Evolutionary conservation across 768 basidiomycete genomes (phyloP).

Genomic region (Lactarius sanguifluus): DNA sequence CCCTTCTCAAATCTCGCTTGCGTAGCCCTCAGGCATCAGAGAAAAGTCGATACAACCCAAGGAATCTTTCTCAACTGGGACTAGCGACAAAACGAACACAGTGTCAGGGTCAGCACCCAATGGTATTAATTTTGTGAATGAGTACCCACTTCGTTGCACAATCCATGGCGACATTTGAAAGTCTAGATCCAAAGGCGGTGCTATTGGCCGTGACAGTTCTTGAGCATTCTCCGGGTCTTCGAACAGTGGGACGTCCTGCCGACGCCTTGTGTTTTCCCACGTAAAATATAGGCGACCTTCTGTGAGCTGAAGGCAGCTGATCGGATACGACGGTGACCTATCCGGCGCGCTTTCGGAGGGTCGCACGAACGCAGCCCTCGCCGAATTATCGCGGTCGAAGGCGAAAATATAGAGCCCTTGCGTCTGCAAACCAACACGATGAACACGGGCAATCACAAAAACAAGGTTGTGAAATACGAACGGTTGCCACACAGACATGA

Average conservation of each 20-base stretch:
- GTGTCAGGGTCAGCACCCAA: background rate
- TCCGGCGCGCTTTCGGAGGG: background rate
- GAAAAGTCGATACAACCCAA: conserved; percentile 27
- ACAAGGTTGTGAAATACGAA: background rate
- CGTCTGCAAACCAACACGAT: background rate
- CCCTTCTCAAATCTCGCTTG: background rate
- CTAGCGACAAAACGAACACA: background rate
- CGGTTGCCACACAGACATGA: conserved; percentile 18
- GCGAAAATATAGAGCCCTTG: conserved; percentile 12
- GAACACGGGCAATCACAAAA: background rate
- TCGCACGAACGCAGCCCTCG: background rate
- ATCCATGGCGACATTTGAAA: background rate
- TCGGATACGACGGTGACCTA: background rate
- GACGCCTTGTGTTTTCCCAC: conserved; percentile 20
- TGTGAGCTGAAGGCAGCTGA: background rate
- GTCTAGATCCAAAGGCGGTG: background rate
- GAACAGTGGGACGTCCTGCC: conserved; percentile 6
- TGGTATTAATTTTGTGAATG: background rate
- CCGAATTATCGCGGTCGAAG: background rate
- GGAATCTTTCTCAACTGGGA: background rate
- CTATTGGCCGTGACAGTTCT: background rate
- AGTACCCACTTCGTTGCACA: background rate
- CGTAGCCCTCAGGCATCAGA: conserved; percentile 16
- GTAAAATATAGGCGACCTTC: conserved; percentile 22
- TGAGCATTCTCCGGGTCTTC: conserved; percentile 1